A percentile compares a stretch with the other conserved stretches of the same genome.
Conservation (phyloP, 108 stramenopile species). For the Cyclotella baltica region DNA sequence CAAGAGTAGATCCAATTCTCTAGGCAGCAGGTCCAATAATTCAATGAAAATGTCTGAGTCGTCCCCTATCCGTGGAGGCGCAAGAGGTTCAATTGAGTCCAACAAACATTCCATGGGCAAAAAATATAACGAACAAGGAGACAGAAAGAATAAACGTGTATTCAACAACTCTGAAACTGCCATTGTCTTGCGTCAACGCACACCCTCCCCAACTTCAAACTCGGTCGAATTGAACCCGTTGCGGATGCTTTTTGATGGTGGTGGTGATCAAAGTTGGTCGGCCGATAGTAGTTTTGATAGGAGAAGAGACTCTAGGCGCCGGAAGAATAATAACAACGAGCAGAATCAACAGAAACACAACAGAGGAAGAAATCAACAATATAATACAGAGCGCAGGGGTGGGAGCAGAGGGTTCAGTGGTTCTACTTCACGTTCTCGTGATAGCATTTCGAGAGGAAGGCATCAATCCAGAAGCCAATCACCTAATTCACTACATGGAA, state of each 20-base stretch:
- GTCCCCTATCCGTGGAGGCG: too few species aligned
- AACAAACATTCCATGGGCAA: too few species aligned
- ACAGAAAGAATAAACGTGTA: not conserved
- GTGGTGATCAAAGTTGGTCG: not conserved
- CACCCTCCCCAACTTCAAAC: constrained; percentile 1
- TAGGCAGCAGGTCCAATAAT: too few species aligned
- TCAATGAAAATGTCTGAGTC: too few species aligned
- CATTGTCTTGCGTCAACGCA: not conserved
- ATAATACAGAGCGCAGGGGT: too few species aligned
- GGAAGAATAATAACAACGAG: too few species aligned
- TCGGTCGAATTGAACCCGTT: constrained; percentile 9
- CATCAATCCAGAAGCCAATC: not conserved
- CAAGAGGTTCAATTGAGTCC: too few species aligned
- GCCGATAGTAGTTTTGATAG: not conserved
- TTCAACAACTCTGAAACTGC: not conserved
- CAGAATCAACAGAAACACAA: too few species aligned
- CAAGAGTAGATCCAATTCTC: too few species aligned
- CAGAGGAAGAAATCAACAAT: not conserved
- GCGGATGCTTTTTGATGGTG: not conserved
- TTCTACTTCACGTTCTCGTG: too few species aligned
- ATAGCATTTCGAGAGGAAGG: too few species aligned
- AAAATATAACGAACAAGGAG: not conserved
- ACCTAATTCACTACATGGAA: not conserved
- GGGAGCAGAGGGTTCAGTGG: too few species aligned
- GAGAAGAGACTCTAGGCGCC: not conserved